Evolutionary conservation across 2,329 filamentous ascomycete species (phyloP), one percentile per base, ranked within the genome.

Genomic region (Geosmithia morbida): DNA sequence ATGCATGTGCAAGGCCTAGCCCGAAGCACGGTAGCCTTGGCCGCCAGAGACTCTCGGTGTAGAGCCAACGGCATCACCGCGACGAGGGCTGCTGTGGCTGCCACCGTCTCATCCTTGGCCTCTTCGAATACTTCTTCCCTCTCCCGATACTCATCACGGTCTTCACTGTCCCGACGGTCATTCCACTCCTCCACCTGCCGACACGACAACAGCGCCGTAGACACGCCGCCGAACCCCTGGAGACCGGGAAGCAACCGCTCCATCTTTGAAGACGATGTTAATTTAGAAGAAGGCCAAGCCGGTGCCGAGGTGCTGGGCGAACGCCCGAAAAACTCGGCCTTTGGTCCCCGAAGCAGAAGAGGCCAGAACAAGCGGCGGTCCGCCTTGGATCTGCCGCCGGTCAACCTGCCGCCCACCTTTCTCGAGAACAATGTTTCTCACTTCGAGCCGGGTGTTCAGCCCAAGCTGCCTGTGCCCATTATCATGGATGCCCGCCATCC

Each of bases 1-100:
- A 51, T 51, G 50, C 50, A 49, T 37, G 46, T 43, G 37, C 46
- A 48, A 40, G 48, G 45, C 20, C 18, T 44, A 26, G 49, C 48
- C 45, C 43, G 49, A n/a, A 47, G 43, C n/a, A 44, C 48, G 50
- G 48, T 47, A 26, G 45, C 46, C 48, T 46, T 47, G 43, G 45
- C 48, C 44, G 48, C 45, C 42, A 44, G 45, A 18, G 43, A 29
- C 33, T 46, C 49, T 10, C 30, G 49, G 20, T 47, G 40, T 14
- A 41, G 43, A 41, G 44, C 42, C 33, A 45, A 41, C 30, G 18
- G 17, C 30, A 47, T 42, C 46, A 19, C 43, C 18, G 17, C 43
- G 22, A 45, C 17, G 17, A 19, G 20, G 17, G 43, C 18, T 45
- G 43, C 43, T n/a, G 43, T 33, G 13, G 10, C 30, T 8, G n/a